These are phyloP conservation scores for Backusella morwellensis DNA, from an alignment of 192 early-diverging fungal genomes.

Conservation along the genomic window DNA sequence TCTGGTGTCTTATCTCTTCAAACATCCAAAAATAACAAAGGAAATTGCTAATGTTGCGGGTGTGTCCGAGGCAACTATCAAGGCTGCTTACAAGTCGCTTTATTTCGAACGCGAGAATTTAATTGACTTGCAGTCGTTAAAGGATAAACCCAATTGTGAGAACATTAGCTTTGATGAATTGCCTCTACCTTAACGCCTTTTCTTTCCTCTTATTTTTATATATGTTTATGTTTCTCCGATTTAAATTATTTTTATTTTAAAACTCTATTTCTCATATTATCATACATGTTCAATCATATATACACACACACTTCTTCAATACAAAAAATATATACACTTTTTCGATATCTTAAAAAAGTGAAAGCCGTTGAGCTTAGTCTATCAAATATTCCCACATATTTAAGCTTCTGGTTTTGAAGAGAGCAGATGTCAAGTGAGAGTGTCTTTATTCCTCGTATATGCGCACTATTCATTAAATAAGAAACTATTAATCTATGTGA, in stretches of 20 bases:
- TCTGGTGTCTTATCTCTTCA: slow-evolving; percentile 75
- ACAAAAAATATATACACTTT: no score
- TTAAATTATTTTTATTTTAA: neutral
- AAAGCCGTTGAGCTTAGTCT: no score
- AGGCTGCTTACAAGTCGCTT: slow-evolving; percentile 77
- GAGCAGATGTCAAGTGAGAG: no score
- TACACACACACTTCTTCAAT: no score
- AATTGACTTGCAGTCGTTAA: slow-evolving; percentile 43
- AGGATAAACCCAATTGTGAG: slow-evolving; percentile 33
- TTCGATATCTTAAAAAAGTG: no score
- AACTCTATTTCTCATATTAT: neutral
- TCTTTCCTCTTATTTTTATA: no score
- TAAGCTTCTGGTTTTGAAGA: no score
- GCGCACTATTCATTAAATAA: no score
- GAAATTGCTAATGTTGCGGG: slow-evolving; percentile 86
- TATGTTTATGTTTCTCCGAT: neutral
- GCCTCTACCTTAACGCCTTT: slow-evolving; percentile 31
- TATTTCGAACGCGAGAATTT: slow-evolving; percentile 60
- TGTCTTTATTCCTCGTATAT: no score
- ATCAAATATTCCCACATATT: no score
- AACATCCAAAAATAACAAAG: slow-evolving; percentile 63
- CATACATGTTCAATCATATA: neutral
- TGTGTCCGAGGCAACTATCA: slow-evolving; percentile 95
- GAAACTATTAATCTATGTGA: no score
- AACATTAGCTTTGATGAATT: slow-evolving; percentile 39